A percentile compares a stretch with the other conserved stretches of the same genome.
These are phyloP conservation scores for Buxus sempervirens DNA, from an alignment of 164 flowering plant genomes.

Conservation along the genomic window DNA sequence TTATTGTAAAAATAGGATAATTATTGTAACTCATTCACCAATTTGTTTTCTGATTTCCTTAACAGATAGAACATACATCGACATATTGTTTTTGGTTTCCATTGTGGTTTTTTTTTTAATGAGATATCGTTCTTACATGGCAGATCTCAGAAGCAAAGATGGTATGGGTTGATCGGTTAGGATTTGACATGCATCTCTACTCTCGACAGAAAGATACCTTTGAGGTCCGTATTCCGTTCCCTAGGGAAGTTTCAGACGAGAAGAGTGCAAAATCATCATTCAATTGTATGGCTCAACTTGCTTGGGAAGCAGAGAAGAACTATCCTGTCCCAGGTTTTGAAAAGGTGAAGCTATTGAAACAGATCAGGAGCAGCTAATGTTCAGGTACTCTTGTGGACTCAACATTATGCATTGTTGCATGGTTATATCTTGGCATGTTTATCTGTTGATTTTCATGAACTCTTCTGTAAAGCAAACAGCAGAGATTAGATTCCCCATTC, in stretches of 20 bases:
- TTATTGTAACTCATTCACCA: no score
- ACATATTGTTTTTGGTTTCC: no score
- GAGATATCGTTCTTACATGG: not conserved
- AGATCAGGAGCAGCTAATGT: conserved; percentile 12
- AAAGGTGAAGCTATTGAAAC: conserved; percentile 67
- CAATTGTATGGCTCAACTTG: conserved; percentile 88
- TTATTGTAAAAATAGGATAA: no score
- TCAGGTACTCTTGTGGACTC: not conserved
- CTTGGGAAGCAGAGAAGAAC: conserved; percentile 92
- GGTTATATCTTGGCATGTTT: no score
- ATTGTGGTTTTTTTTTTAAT: not conserved
- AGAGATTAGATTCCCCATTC: no score
- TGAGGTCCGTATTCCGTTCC: conserved; percentile 84
- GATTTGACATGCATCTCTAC: conserved; percentile 69
- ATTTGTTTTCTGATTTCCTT: no score
- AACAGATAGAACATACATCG: no score
- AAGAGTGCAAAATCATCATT: conserved; percentile 84
- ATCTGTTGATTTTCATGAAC: no score
- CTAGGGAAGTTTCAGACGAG: conserved; percentile 81
- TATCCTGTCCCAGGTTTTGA: conserved; percentile 51
- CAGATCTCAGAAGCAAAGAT: conserved; percentile 74
- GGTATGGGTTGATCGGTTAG: conserved; percentile 91
- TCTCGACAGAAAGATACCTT: conserved; percentile 39
- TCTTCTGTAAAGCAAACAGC: no score
- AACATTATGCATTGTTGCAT: no score